These are phyloP conservation scores for Solanum piurae DNA, from an alignment of 257 asterid genomes.

Conservation along the genomic window DNA sequence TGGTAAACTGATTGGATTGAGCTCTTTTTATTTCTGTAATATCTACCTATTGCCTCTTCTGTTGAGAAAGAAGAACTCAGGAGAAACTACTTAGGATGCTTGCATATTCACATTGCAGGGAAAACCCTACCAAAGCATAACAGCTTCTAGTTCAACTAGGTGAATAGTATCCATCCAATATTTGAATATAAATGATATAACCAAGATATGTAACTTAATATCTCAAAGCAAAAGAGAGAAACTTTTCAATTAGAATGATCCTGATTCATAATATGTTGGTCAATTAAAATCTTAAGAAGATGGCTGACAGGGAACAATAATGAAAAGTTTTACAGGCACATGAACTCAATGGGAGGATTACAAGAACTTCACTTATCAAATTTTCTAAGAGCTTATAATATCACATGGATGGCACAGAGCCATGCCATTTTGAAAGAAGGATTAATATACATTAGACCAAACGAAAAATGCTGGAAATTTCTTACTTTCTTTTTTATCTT, in stretches of 20 bases:
- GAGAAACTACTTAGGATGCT: neutral
- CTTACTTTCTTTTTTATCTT: slow-evolving; percentile 88
- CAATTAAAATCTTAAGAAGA: neutral
- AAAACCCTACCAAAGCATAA: neutral
- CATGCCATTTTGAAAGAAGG: neutral
- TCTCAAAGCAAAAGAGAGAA: neutral
- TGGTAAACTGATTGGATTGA: neutral
- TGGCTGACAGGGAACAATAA: neutral
- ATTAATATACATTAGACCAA: neutral
- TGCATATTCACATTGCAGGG: neutral
- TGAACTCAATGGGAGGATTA: neutral
- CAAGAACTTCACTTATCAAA: neutral
- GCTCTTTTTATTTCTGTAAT: neutral
- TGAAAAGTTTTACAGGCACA: neutral
- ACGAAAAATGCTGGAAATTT: neutral
- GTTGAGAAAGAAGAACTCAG: neutral
- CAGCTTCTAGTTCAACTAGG: neutral
- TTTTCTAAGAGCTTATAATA: neutral
- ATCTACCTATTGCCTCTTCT: neutral
- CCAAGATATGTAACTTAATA: neutral
- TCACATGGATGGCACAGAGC: neutral
- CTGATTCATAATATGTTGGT: neutral
- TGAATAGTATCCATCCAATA: neutral
- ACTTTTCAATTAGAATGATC: neutral
- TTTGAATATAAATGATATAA: neutral